Conservation (phyloP, 2,329 filamentous ascomycete genomes). For the Epichloe sibirici region DNA sequence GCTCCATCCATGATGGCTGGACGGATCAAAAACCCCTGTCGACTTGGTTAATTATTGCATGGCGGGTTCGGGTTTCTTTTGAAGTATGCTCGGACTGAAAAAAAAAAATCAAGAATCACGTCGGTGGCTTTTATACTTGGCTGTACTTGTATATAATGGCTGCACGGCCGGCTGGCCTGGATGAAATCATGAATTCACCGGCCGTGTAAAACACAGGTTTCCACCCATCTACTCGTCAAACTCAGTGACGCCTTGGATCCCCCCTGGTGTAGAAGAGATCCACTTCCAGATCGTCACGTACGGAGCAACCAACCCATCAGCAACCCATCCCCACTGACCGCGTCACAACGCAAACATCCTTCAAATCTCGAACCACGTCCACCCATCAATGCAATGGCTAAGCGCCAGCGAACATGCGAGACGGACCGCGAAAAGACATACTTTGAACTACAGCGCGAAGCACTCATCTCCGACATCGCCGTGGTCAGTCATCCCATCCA, state of each 20-base stretch:
- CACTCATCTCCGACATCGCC: conserved; percentile 60
- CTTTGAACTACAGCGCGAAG: conserved; percentile 65
- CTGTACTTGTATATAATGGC: conserved; percentile 2
- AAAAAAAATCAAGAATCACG: conserved; percentile 1
- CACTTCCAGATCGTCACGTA: no score
- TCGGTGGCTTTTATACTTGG: background rate
- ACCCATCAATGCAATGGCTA: conserved; percentile 2
- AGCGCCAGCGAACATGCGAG: conserved; percentile 10
- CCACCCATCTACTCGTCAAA: background rate
- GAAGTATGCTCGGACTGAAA: conserved; percentile 8
- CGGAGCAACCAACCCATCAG: no score
- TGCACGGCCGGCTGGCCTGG: background rate
- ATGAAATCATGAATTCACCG: background rate
- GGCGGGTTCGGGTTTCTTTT: conserved; percentile 12
- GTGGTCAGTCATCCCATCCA: conserved; percentile 33
- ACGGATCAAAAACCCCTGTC: background rate
- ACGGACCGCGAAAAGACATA: conserved; percentile 39
- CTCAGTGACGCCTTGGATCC: no score
- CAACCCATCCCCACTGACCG: background rate
- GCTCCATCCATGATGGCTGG: conserved; percentile 32
- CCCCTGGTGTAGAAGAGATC: no score
- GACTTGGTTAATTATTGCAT: conserved; percentile 13
- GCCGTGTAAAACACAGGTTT: background rate
- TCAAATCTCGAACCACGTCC: background rate
- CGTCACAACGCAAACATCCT: background rate